These are phyloP conservation scores for Mucor irregularis DNA, from an alignment of 371 early-diverging fungal genomes.

Conservation along the genomic window DNA sequence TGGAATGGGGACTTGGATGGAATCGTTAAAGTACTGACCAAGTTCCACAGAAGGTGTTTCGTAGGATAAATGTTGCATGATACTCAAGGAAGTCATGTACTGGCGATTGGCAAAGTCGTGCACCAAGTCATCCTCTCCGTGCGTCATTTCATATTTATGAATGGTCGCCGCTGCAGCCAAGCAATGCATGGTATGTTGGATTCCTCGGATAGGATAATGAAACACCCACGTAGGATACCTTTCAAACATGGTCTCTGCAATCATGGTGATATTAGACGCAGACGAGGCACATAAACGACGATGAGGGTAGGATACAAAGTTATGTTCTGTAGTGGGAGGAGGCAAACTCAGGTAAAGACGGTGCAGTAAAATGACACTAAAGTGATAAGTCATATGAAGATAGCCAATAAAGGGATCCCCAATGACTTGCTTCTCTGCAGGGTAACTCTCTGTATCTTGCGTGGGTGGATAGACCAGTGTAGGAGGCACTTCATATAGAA, in stretches of 20 bases:
- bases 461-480: slow-evolving; percentile 39
- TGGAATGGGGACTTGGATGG: no score
- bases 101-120: slow-evolving; percentile 26
- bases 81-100: slow-evolving; percentile 23
- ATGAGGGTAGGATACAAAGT: slow-evolving; percentile 35
- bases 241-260: slow-evolving; percentile 35
- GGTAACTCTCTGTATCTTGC: slow-evolving; percentile 31
- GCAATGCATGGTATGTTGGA: slow-evolving; percentile 48
- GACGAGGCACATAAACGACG: slow-evolving; percentile 37
- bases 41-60: slow-evolving; percentile 40
- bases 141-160: slow-evolving; percentile 35
- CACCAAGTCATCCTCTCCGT: slow-evolving; percentile 5
- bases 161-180: slow-evolving; percentile 38
- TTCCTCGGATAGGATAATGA: slow-evolving; percentile 37
- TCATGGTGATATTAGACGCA: slow-evolving; percentile 45
- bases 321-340: slow-evolving; percentile 21
- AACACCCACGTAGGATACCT: slow-evolving; percentile 25
- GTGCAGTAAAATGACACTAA: slow-evolving; percentile 77
- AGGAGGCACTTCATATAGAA: slow-evolving; percentile 51
- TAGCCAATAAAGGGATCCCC: slow-evolving; percentile 39
- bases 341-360: slow-evolving; percentile 63
- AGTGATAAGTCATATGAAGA: slow-evolving; percentile 81
- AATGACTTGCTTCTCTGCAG: slow-evolving; percentile 49
- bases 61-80: slow-evolving; percentile 30
- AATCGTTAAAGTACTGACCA: slow-evolving; percentile 1